phyloP scores from a whole-genome alignment of 1,284 basidiomycete species.

The Cerrena zonata region DNA sequence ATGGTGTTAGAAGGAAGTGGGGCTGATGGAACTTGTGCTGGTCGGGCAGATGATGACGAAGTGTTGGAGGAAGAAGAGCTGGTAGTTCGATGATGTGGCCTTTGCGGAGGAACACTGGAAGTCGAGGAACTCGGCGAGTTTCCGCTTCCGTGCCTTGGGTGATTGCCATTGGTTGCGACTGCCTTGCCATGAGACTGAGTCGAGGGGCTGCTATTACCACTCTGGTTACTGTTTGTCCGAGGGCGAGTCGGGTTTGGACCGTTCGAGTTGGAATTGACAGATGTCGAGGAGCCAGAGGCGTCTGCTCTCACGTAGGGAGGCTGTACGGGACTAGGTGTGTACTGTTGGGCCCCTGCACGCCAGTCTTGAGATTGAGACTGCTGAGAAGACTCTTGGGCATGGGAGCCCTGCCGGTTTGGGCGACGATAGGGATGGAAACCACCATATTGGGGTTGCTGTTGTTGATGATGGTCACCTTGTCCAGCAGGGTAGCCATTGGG shows the following conservation, averaged over 20 bases:
- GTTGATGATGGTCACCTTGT: constrained; percentile 23
- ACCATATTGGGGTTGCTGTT: constrained; percentile 40
- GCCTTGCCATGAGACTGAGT: constrained; percentile 27
- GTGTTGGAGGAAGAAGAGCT: constrained; percentile 34
- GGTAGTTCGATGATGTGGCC: constrained; percentile 39
- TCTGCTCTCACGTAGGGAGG: constrained; percentile 70
- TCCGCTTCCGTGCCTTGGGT: constrained; percentile 23
- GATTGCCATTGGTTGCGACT: constrained; percentile 19
- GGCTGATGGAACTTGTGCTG: constrained; percentile 30
- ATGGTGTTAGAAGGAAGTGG: constrained; percentile 24
- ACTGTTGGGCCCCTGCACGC: constrained; percentile 35
- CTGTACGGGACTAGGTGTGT: constrained; percentile 37
- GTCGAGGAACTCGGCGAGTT: constrained; percentile 18
- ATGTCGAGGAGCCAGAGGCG: constrained; percentile 68
- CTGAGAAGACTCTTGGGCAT: constrained; percentile 32
- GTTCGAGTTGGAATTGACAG: constrained; percentile 59
- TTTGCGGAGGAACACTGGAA: constrained; percentile 29
- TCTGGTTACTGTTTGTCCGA: constrained; percentile 52
- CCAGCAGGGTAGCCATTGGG: constrained; percentile 35
- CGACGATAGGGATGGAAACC: constrained; percentile 78
- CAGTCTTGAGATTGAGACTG: constrained; percentile 41
- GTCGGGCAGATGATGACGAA: constrained; percentile 30
- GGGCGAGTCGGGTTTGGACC: constrained; percentile 39
- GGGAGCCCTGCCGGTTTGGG: constrained; percentile 45
- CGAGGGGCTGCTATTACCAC: constrained; percentile 6